Conservation (phyloP, 331 rosid genomes). For the Ulmus americana region DNA sequence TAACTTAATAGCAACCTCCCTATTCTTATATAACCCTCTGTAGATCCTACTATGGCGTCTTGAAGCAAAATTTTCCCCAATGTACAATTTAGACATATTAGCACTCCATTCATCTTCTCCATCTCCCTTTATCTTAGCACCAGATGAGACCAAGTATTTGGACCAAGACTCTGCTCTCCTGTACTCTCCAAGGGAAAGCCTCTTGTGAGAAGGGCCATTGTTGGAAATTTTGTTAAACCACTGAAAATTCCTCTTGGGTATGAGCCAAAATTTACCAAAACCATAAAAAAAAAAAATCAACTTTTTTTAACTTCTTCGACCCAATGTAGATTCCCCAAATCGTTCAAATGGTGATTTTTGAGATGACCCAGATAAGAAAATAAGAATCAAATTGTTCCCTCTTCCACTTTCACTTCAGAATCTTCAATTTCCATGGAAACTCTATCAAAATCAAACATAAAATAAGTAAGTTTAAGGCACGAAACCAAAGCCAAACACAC, state of each 20-base stretch:
- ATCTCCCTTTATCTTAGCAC: conserved; percentile 80
- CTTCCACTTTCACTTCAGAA: conserved; percentile 35
- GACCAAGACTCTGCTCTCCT: conserved; percentile 93
- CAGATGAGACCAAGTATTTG: conserved; percentile 74
- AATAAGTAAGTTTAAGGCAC: not conserved
- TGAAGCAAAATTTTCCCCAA: conserved; percentile 79
- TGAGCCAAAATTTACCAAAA: conserved; percentile 23
- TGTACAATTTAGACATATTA: conserved; percentile 73
- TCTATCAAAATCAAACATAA: not conserved
- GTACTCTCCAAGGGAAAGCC: conserved; percentile 76
- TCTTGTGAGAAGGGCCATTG: conserved; percentile 43
- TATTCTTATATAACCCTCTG: conserved; percentile 77
- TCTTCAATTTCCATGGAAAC: conserved; percentile 12
- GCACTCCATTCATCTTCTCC: conserved; percentile 97
- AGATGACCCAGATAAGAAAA: conserved; percentile 16
- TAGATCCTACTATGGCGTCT: conserved; percentile 93
- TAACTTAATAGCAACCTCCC: conserved; percentile 85
- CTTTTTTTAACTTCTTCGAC: conserved; percentile 7
- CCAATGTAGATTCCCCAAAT: conserved; percentile 28
- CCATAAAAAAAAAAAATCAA: conserved; percentile 31
- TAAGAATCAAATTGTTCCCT: not conserved
- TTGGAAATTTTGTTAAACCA: conserved; percentile 52
- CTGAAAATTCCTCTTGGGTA: conserved; percentile 54
- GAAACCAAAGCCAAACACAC: not conserved
- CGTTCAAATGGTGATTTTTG: conserved; percentile 12